These are phyloP conservation scores for Gigaspora rosea DNA, from an alignment of 192 early-diverging fungal species.

Conservation along the genomic window DNA sequence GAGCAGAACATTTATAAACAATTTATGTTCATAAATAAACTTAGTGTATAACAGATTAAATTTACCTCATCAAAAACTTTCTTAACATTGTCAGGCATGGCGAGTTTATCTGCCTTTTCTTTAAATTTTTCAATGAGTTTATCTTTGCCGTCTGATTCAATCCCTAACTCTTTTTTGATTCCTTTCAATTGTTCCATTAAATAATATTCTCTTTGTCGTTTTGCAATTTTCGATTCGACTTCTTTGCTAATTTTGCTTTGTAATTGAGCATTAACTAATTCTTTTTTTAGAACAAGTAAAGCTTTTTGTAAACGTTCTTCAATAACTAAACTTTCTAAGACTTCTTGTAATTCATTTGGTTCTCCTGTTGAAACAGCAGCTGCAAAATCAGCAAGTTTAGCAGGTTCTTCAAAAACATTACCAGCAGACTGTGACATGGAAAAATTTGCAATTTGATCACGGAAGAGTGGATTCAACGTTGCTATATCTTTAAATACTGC, in stretches of 20 bases:
- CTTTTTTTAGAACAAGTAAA: slow-evolving; percentile 93
- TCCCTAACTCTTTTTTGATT: slow-evolving; percentile 98
- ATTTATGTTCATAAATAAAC: neutral
- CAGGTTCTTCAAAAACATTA: slow-evolving; percentile 92
- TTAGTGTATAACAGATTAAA: neutral
- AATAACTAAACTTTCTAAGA: slow-evolving; percentile 85
- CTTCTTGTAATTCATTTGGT: slow-evolving; percentile 87
- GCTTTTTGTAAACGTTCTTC: slow-evolving; percentile 92
- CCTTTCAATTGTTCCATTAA: slow-evolving; percentile 99
- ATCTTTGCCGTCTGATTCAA: slow-evolving; percentile 98
- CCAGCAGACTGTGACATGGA: slow-evolving; percentile 94
- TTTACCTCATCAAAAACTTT: slow-evolving; percentile 93
- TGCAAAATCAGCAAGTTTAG: slow-evolving; percentile 95
- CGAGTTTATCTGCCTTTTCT: slow-evolving; percentile 77
- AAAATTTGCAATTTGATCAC: slow-evolving; percentile 98
- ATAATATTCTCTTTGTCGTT: slow-evolving; percentile 98
- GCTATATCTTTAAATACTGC: slow-evolving; percentile 97
- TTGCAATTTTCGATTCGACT: slow-evolving; percentile 96
- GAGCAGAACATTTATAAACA: neutral
- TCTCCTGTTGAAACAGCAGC: slow-evolving; percentile 95
- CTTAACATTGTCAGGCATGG: slow-evolving; percentile 87
- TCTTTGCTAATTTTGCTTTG: slow-evolving; percentile 98
- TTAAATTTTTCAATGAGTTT: slow-evolving; percentile 95
- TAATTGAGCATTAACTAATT: slow-evolving; percentile 94
- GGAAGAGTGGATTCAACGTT: slow-evolving; percentile 89